phyloP scores from a whole-genome alignment of 306 rosid species.

The Cucurbita argyrosperma region DNA sequence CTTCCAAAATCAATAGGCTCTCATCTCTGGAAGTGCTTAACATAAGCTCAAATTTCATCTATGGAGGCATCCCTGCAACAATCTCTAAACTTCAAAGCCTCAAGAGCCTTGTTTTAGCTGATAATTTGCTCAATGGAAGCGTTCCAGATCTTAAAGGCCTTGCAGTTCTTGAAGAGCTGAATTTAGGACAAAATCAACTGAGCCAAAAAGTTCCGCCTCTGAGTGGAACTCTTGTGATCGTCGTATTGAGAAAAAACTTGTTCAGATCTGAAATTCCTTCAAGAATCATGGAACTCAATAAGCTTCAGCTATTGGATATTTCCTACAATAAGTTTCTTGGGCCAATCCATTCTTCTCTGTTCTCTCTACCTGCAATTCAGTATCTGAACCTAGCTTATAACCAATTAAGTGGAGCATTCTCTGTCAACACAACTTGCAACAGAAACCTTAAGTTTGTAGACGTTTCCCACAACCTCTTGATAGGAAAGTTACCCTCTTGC shows the following conservation, averaged over 20 bases:
- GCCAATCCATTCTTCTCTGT: constrained; percentile 40
- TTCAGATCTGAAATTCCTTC: constrained; percentile 49
- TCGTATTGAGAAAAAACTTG: constrained; percentile 43
- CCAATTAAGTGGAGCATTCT: constrained; percentile 44
- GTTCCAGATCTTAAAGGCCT: constrained; percentile 44
- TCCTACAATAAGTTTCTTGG: constrained; percentile 51
- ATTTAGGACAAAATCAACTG: constrained; percentile 37
- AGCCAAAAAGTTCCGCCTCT: constrained; percentile 54
- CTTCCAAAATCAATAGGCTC: constrained; percentile 44
- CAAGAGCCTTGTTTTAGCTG: constrained; percentile 42
- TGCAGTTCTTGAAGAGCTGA: constrained; percentile 36
- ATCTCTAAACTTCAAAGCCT: constrained; percentile 30
- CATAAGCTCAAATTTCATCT: constrained; percentile 52
- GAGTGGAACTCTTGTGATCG: constrained; percentile 27
- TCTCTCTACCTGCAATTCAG: constrained; percentile 56
- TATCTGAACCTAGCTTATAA: constrained; percentile 51
- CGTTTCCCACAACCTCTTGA: constrained; percentile 52
- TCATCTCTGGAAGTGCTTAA: constrained; percentile 46
- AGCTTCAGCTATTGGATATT: constrained; percentile 49
- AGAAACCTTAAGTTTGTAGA: constrained; percentile 40
- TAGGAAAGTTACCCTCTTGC: constrained; percentile 63
- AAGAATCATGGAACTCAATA: constrained; percentile 14
- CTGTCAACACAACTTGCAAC: constrained; percentile 31
- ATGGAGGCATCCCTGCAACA: constrained; percentile 47
- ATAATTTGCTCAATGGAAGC: constrained; percentile 55